phyloP scores from a whole-genome alignment of 129 eudicot species.

The Sambucus nigra region DNA sequence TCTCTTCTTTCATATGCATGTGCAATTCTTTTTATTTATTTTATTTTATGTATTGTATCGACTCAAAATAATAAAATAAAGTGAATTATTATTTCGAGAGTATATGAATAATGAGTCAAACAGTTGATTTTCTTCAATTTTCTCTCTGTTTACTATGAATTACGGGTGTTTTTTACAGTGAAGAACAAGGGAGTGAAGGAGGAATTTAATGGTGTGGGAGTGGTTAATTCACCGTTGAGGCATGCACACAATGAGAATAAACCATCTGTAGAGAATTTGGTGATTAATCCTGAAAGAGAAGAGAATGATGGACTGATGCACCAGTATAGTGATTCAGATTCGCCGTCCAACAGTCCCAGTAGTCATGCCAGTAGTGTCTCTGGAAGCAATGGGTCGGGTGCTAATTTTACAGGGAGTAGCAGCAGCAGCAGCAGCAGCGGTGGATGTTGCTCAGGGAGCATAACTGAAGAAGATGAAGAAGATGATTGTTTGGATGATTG shows the following conservation, averaged over 20 bases:
- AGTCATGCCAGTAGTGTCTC: constrained; percentile 44
- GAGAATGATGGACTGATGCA: constrained; percentile 33
- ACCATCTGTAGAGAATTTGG: constrained; percentile 26
- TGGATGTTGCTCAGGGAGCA: constrained; percentile 33
- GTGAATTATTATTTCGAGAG: no score
- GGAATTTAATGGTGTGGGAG: constrained; percentile 29
- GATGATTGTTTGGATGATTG: constrained; percentile 71
- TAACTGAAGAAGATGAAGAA: constrained; percentile 62
- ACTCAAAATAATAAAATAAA: no score
- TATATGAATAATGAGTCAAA: background rate
- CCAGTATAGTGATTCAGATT: constrained; percentile 41
- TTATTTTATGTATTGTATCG: no score
- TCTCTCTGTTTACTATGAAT: no score
- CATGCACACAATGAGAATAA: constrained; percentile 1
- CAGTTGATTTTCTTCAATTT: no score
- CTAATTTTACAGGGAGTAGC: constrained; percentile 43
- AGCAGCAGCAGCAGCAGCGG: constrained; percentile 48
- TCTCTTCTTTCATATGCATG: no score
- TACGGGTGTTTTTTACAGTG: constrained; percentile 47
- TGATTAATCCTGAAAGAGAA: constrained; percentile 25
- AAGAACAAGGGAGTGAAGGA: constrained; percentile 53
- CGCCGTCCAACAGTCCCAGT: constrained; percentile 44
- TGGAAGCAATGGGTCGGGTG: constrained; percentile 36
- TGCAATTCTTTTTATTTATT: no score
- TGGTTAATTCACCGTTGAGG: constrained; percentile 12